These are phyloP conservation scores for Populus hybrid DNA, from an alignment of 441 rosid species.

Conservation along the genomic window DNA sequence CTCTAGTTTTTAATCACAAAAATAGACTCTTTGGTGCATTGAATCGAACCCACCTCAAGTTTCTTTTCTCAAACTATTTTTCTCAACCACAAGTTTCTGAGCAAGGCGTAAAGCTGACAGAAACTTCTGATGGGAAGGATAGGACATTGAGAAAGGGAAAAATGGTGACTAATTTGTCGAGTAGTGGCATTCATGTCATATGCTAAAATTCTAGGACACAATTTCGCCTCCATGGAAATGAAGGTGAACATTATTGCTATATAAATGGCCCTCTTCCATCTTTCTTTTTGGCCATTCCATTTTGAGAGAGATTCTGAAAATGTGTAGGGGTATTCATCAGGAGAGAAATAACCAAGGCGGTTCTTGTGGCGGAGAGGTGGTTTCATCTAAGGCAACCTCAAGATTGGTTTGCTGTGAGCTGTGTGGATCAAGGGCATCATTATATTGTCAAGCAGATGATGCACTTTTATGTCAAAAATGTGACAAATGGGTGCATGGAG, in stretches of 20 bases:
- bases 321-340: slow-evolving; percentile 49
- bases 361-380: slow-evolving; percentile 12
- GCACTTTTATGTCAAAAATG: slow-evolving; percentile 70
- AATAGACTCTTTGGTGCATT: neutral
- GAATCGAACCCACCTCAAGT: neutral
- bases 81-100: slow-evolving; percentile 36
- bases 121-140: neutral
- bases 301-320: slow-evolving; percentile 19
- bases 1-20: neutral
- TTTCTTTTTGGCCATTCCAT: slow-evolving; percentile 1
- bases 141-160: slow-evolving; percentile 1
- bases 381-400: slow-evolving; percentile 1
- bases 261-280: slow-evolving; percentile 5
- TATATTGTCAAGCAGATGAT: slow-evolving; percentile 80
- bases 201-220: slow-evolving; percentile 13
- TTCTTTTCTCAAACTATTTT: slow-evolving; percentile 10
- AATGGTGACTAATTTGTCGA: slow-evolving; percentile 18
- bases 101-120: neutral
- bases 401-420: slow-evolving; percentile 49
- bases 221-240: neutral
- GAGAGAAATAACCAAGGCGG: slow-evolving; percentile 17
- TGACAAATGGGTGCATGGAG: slow-evolving; percentile 67
- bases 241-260: slow-evolving; percentile 1
- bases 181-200: slow-evolving; percentile 17
- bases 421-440: slow-evolving; percentile 48